Evolutionary conservation across 306 rosid genomes (phyloP).

Genomic region (Pueraria montana): DNA sequence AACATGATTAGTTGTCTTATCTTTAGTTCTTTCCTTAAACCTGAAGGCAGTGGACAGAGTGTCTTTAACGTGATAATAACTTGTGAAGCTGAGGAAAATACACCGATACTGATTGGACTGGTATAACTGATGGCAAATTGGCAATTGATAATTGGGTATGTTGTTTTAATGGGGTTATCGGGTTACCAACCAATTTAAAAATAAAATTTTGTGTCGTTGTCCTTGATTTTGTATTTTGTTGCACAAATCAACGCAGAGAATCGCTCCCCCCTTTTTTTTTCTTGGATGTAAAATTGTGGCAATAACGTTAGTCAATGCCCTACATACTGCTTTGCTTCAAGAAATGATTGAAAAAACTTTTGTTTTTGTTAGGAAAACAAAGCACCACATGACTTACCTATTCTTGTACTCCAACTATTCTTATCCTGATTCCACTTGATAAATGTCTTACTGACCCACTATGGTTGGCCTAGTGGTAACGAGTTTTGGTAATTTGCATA

Average conservation of each 20-base stretch:
- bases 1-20: not conserved
- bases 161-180: not conserved
- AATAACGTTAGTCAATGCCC: not conserved
- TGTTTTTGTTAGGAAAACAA: not conserved
- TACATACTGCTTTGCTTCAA: slow-evolving; percentile 2
- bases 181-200: too few species aligned
- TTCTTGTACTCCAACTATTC: not conserved
- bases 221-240: too few species aligned
- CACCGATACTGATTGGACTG: not conserved
- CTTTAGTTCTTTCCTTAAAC: not conserved
- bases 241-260: too few species aligned
- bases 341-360: not conserved
- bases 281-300: not conserved
- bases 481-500: too few species aligned
- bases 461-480: too few species aligned
- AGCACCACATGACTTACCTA: not conserved
- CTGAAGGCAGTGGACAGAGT: not conserved
- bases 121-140: not conserved
- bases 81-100: not conserved
- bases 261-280: not conserved
- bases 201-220: too few species aligned
- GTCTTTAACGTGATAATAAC: not conserved
- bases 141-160: not conserved
- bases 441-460: not conserved
- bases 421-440: not conserved